Base-by-base conservation (phyloP, 345 rosid species). In the thale cress (Arabidopsis thaliana) region DNA sequence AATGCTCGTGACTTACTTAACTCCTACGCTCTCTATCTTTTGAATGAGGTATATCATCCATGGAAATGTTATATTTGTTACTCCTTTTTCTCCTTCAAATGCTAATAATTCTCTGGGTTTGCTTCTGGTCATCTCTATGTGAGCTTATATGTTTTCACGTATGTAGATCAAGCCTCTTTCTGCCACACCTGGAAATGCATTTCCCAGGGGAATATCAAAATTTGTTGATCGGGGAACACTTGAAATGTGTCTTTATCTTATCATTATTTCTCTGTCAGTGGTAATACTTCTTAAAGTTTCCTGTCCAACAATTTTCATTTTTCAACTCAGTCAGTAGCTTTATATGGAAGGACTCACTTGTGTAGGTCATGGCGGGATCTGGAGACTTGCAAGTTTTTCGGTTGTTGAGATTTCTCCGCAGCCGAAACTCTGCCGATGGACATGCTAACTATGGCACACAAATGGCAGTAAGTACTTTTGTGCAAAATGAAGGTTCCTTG, bases 341-440 rank as follows among this genome's bases (percentile, higher is more conserved):
- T 62, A 62, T 55, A 52, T 77, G 11, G 44, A 71, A 59, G 60
- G 73, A 55, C 64, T 66, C 59, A 28, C 72, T 67, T 69, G 73
- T 76, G 65, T 78, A 94, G 98, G 91, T 91, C 72, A 94, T 94
- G 98, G 97, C 97, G 72, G 98, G 97, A 71, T 90, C 97, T 46
- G 97, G 98, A 75, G 88, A 91, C 86, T 84, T 94, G 65, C 87
- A 89, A 78, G 85, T 89, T 46, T 87, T 94, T 78, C 87, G 97
- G 53, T 78, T 94, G 45, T 73, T 94, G 84, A 91, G 89, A 77
- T 94, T 90, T 84, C 93, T 94, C 58, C 92, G 92, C 49, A 72
- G 80, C 80, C 82, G 97, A 57, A 87, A 82, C 78, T 83, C 91
- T 36, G 84, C 84, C 14, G 98, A 94, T 81, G 97, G 97, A 70